These are phyloP conservation scores for Gossypioides kirkii DNA, from an alignment of 345 rosid genomes.

Conservation along the genomic window DNA sequence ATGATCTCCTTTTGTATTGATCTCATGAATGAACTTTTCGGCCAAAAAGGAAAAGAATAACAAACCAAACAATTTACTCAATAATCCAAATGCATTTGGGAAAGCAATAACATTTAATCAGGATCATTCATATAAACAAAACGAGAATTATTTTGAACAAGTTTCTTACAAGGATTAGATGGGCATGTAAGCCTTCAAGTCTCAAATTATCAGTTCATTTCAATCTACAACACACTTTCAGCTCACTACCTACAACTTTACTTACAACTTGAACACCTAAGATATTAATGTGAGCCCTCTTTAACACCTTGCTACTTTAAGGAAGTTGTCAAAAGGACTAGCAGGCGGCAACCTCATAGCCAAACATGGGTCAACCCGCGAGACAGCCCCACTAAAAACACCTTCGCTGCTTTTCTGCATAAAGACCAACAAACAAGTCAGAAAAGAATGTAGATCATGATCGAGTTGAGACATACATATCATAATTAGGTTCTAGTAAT, in stretches of 20 bases:
- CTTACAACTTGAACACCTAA: conserved; percentile 17
- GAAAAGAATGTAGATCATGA: background rate
- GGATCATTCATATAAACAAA: background rate
- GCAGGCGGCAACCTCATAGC: conserved; percentile 85
- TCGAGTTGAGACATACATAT: background rate
- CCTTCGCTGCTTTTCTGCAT: conserved; percentile 25
- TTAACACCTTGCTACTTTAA: conserved; percentile 73
- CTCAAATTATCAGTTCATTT: conserved; percentile 2
- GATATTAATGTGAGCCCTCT: background rate
- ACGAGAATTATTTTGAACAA: background rate
- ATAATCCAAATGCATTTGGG: no score
- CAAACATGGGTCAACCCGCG: conserved; percentile 37
- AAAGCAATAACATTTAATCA: no score
- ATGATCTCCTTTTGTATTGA: no score
- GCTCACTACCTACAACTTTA: conserved; percentile 22
- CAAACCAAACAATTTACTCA: no score
- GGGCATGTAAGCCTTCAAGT: background rate
- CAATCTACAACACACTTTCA: background rate
- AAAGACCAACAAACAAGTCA: background rate
- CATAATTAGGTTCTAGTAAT: background rate
- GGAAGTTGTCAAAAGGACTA: conserved; percentile 91
- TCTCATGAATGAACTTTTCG: no score
- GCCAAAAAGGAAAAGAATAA: no score
- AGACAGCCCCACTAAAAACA: conserved; percentile 16
- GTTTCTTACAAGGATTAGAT: conserved; percentile 4